Conservation (phyloP, 257 asterid species). For the Rauvolfia tetraphylla region DNA sequence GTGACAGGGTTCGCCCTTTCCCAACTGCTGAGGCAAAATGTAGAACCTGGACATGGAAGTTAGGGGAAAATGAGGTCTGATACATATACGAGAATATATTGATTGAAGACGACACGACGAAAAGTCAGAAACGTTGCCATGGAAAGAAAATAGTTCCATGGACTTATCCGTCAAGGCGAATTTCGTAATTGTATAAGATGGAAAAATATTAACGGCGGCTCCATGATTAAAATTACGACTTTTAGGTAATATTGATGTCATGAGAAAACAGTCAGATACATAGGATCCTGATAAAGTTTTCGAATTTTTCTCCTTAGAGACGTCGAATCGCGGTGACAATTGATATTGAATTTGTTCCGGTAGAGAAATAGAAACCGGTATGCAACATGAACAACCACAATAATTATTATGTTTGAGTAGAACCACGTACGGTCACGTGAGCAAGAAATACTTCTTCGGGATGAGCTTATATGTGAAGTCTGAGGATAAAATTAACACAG, state of each 20-base stretch:
- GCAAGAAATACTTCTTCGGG: no score
- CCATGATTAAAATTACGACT: background rate
- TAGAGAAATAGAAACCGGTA: no score
- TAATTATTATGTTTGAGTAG: no score
- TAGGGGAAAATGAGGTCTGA: background rate
- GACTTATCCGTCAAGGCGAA: background rate
- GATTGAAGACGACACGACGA: background rate
- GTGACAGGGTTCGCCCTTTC: background rate
- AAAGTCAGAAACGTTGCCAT: background rate
- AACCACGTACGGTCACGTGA: no score
- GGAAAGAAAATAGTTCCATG: background rate
- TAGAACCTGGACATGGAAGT: background rate
- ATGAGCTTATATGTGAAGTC: no score
- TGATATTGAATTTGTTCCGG: no score
- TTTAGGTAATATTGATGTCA: background rate
- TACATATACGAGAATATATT: background rate
- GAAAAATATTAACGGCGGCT: slow-evolving; percentile 14
- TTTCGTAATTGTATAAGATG: background rate
- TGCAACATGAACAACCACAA: no score
- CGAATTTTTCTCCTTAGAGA: no score
- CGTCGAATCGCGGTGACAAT: no score
- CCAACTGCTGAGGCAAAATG: background rate
- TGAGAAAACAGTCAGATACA: background rate
- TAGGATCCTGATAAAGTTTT: no score
- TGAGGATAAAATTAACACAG: no score